phyloP scores from a whole-genome alignment of 768 basidiomycete genomes.

The Kwoniella botswanensis region DNA sequence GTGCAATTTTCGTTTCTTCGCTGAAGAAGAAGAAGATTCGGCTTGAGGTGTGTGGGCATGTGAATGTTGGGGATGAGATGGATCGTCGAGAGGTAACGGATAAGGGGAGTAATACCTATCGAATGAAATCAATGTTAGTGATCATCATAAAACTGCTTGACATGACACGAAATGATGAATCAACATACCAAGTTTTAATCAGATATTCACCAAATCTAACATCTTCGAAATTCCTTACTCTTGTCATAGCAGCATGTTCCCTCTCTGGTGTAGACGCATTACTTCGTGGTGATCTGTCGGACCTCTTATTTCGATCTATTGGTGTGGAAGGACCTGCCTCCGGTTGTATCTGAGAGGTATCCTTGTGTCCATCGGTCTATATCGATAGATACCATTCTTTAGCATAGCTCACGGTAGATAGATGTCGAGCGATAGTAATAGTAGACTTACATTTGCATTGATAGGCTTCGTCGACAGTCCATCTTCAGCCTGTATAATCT shows the following conservation, averaged over 20 bases:
- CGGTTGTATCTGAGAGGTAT: background rate
- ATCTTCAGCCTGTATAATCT: background rate
- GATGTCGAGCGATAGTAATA: no score
- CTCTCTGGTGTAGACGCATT: slow-evolving; percentile 41
- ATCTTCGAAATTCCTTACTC: slow-evolving; percentile 75
- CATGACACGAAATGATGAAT: no score
- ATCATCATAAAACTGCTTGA: background rate
- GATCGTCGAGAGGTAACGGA: slow-evolving; percentile 60
- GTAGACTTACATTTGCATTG: no score
- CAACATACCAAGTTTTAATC: slow-evolving; percentile 91
- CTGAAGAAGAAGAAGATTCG: slow-evolving; percentile 5
- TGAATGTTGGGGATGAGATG: slow-evolving; percentile 5
- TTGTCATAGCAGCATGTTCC: slow-evolving; percentile 49
- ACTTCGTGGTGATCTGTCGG: slow-evolving; percentile 8
- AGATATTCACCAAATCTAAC: slow-evolving; percentile 84
- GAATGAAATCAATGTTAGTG: no score
- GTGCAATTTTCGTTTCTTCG: slow-evolving; percentile 16
- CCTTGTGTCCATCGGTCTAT: background rate
- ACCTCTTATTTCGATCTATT: background rate
- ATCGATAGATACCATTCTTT: no score
- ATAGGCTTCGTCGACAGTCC: background rate
- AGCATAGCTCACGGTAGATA: background rate
- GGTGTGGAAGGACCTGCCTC: slow-evolving; percentile 11
- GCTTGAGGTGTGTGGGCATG: slow-evolving; percentile 7
- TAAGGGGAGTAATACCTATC: slow-evolving; percentile 92